Evolutionary conservation across 768 basidiomycete species (phyloP), one percentile per base, ranked within the genome.

Genomic region (Lenzites betulinus): DNA sequence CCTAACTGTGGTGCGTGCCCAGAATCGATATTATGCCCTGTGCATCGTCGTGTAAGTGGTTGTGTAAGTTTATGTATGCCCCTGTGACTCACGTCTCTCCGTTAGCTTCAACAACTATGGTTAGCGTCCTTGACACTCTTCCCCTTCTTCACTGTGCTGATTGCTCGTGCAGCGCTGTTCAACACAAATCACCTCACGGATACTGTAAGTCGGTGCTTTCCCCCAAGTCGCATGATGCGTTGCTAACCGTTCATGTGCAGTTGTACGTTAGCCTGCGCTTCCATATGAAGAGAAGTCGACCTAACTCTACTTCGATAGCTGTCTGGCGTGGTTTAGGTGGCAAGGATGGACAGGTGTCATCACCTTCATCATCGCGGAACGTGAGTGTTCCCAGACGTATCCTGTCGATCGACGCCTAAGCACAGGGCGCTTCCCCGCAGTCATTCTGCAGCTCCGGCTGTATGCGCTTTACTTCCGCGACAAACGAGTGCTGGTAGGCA

Each of bases 1-100:
- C 23, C 20, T 8, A 22, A n/a, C n/a, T n/a, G n/a, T n/a, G n/a
- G n/a, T n/a, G n/a, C n/a, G n/a, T n/a, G n/a, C 35, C 7, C 62
- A 85, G 85, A 85, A 85, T 71, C 83, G 85, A 16, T 87, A 86
- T 67, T 85, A 83, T 69, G 74, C 78, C 13, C 66, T 85, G 60
- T 66, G 74, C 67, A 79, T 77, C 30, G 81, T 81, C 39, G 61
- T 82, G 85, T 87, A 67, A 67, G 83, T 74, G 25, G 6, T 7
- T 22, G 13, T 35, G 28, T 39, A 38, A 3, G 36, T 42, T 18
- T 7, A 38, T 39, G 15, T 41, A 7, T 58, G 5, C 18, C 23
- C 30, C 44, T 18, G 30, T 25, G 20, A 39, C 38, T n/a, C 30
- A 58, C 13, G 55, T 41, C 15, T 15, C 38, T 56, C 33, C 18